Base-by-base conservation (phyloP, 2,329 filamentous ascomycete genomes). In the Penicillium carneum region DNA sequence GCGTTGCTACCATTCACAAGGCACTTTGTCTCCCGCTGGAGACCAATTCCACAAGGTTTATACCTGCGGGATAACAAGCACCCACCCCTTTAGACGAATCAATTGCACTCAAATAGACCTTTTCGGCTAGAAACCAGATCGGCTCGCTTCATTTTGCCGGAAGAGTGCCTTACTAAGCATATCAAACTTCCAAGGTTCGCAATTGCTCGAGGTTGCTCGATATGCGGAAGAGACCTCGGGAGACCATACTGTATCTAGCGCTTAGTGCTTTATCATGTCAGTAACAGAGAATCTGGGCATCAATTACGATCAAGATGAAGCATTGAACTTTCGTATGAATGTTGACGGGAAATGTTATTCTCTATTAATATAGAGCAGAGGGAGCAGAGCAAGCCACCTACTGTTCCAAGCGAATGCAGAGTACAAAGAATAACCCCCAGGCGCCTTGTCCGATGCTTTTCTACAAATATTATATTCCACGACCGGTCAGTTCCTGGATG, bases 401-500 rank as follows among this genome's bases (percentile, higher is more conserved):
- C 16, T 29, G 4, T n/a, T 18, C 14, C 6, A 33, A 59, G 12
- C 3, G 2, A 39, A 11, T 14, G 33, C 26, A 23, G 26, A n/a
- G 14, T 18, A 41, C 39, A 8, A 23, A 46, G 33, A 8, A 39
- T 36, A 43, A 6, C 16, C 14, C 18, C 4, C 12, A n/a, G 11
- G 2, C 23, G 33, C 31, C 36, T 29, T 33, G 20, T 14, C 26
- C 36, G 7, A 38, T 38, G 26, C 47, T 18, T 31, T 16, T 26
- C 14, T 26, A 47, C n/a, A 39, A 12, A 29, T 8, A 58, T 23
- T 47, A 42, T 31, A 34, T 45, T 4, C 31, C 33, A 29, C 45
- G 26, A 20, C 16, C 18, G 12, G n/a, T 60, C 34, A 67, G 18
- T 47, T 34, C 36, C 65, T 64, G 29, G 65, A 59, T 16, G 55